These are phyloP conservation scores for Phytophthora pisi DNA, from an alignment of 352 stramenopile genomes.

Conservation along the genomic window DNA sequence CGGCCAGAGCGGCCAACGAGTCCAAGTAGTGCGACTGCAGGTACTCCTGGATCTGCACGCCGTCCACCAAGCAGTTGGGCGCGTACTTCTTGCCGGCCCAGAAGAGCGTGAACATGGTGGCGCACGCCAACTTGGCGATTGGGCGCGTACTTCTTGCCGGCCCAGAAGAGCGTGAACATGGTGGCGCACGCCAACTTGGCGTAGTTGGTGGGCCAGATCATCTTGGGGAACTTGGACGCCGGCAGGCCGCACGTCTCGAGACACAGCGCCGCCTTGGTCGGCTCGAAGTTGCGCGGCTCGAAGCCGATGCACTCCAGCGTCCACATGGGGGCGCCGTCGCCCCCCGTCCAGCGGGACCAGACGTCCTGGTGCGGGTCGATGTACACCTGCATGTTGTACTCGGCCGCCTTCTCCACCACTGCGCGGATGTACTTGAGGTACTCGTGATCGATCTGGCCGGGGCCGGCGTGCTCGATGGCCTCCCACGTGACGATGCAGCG, in stretches of 20 bases:
- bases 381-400: slow-evolving; percentile 78
- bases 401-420: slow-evolving; percentile 60
- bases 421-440: slow-evolving; percentile 83
- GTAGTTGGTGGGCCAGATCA: slow-evolving; percentile 93
- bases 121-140: slow-evolving; percentile 77
- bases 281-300: slow-evolving; percentile 70
- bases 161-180: slow-evolving; percentile 93
- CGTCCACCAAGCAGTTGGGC: slow-evolving; percentile 68
- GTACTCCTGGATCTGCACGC: slow-evolving; percentile 79
- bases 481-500: slow-evolving; percentile 91
- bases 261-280: slow-evolving; percentile 73
- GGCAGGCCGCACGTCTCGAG: slow-evolving; percentile 57
- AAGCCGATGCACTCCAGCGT: slow-evolving; percentile 84
- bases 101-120: slow-evolving; percentile 93
- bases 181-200: slow-evolving; percentile 86
- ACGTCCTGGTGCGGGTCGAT: slow-evolving; percentile 93
- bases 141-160: slow-evolving; percentile 70
- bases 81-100: slow-evolving; percentile 76
- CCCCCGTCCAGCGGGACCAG: slow-evolving; percentile 89
- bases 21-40: slow-evolving; percentile 88
- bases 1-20: slow-evolving; percentile 66
- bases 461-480: slow-evolving; percentile 85
- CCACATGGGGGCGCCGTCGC: slow-evolving; percentile 89
- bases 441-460: slow-evolving; percentile 78
- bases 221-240: slow-evolving; percentile 73